Conservation (phyloP, 768 basidiomycete genomes). For the Tylopilus felleus region DNA sequence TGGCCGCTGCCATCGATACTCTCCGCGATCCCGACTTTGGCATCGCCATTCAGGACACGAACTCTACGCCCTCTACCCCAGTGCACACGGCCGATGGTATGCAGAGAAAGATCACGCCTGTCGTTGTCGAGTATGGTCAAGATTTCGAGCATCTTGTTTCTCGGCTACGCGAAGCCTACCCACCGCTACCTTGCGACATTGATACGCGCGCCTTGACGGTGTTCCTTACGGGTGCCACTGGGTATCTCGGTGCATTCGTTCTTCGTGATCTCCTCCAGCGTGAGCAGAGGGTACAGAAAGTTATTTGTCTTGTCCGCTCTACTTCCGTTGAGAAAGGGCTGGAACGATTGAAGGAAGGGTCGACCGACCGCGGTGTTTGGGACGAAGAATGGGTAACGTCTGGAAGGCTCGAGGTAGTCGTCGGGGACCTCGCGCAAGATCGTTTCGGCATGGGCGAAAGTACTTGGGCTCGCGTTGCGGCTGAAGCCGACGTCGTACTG, state of each 20-base stretch:
- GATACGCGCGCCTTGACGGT: conserved; percentile 57
- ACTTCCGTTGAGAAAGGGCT: conserved; percentile 58
- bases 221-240: conserved; percentile 96
- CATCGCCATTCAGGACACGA: conserved; percentile 41
- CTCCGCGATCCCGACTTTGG: conserved; percentile 82
- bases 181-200: conserved; percentile 57
- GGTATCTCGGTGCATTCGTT: conserved; percentile 94
- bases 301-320: conserved; percentile 89
- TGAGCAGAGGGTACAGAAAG: conserved; percentile 66
- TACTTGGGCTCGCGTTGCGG: conserved; percentile 64
- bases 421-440: conserved; percentile 77
- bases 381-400: conserved; percentile 72
- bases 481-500: conserved; percentile 76
- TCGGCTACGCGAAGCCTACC: conserved; percentile 59
- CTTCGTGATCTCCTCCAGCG: conserved; percentile 73
- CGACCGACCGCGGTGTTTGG: conserved; percentile 84
- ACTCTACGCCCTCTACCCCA: conserved; percentile 15
- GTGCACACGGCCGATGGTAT: conserved; percentile 7
- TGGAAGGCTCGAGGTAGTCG: conserved; percentile 71
- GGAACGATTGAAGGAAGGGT: conserved; percentile 64
- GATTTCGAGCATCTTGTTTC: conserved; percentile 68
- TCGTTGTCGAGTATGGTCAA: conserved; percentile 66
- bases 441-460: conserved; percentile 66
- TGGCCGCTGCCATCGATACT: conserved; percentile 71
- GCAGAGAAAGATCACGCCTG: conserved; percentile 21